These are phyloP conservation scores for Nymphaea colorata DNA, from an alignment of 164 flowering plant species.

Conservation along the genomic window DNA sequence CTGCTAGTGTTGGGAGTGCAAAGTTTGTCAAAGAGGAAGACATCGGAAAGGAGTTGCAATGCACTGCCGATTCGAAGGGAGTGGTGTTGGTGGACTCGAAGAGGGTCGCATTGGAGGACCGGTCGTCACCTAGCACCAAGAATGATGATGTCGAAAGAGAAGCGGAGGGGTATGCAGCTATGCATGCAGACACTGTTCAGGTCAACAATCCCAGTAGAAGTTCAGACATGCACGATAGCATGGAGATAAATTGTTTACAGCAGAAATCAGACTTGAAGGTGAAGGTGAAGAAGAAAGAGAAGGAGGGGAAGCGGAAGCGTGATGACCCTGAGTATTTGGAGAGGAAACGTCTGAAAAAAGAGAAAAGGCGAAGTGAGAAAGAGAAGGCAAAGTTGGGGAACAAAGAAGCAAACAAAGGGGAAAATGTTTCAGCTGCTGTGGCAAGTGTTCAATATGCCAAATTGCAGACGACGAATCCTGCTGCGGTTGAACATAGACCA, in stretches of 20 bases:
- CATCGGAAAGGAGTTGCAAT: slow-evolving; percentile 65
- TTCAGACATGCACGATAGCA: slow-evolving; percentile 3
- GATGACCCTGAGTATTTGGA: slow-evolving; percentile 67
- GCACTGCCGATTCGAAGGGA: slow-evolving; percentile 81
- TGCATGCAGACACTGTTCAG: slow-evolving; percentile 24
- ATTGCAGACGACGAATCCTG: not conserved
- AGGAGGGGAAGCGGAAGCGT: slow-evolving; percentile 23
- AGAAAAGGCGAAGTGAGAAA: slow-evolving; percentile 48
- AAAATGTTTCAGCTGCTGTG: not conserved
- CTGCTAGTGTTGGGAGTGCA: slow-evolving; percentile 84
- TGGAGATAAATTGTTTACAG: not conserved
- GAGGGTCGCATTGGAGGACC: not conserved
- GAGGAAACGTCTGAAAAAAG: slow-evolving; percentile 65
- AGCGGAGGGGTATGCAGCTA: slow-evolving; percentile 28
- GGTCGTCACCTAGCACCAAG: not conserved
- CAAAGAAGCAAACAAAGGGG: slow-evolving; percentile 12
- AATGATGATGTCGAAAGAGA: slow-evolving; percentile 3
- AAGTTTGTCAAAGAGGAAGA: slow-evolving; percentile 52
- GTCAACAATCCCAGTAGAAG: slow-evolving; percentile 19
- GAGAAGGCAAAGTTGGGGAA: slow-evolving; percentile 39
- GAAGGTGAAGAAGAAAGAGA: slow-evolving; percentile 49
- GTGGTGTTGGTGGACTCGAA: not conserved
- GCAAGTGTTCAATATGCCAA: no score
- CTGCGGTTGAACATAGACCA: not conserved
- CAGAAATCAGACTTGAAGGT: slow-evolving; percentile 34